Evolutionary conservation across 2,329 filamentous ascomycete genomes (phyloP).

Genomic region (Trichoderma simmonsii): DNA sequence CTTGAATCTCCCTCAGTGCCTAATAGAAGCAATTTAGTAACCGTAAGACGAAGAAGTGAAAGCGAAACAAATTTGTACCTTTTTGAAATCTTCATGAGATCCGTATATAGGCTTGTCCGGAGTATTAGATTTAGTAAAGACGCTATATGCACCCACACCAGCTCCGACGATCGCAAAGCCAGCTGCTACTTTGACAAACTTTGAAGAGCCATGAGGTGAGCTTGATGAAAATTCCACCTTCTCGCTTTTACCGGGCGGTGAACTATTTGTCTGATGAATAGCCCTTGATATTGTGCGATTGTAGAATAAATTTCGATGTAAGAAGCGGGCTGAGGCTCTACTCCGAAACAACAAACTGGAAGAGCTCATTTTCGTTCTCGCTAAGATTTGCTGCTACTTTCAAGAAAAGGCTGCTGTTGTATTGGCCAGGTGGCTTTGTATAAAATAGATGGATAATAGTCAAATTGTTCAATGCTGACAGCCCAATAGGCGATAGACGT

Average conservation of each 20-base stretch:
- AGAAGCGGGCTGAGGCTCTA: not conserved
- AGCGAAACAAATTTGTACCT: not conserved
- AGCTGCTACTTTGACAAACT: not conserved
- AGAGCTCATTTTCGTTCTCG: not conserved
- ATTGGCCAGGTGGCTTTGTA: not conserved
- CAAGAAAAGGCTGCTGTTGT: not conserved
- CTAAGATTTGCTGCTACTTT: not conserved
- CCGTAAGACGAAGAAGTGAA: not conserved
- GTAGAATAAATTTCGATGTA: not conserved
- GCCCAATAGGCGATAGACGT: not conserved
- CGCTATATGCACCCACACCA: not conserved
- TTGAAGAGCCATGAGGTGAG: not conserved
- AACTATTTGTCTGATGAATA: not conserved
- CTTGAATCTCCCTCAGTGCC: not conserved
- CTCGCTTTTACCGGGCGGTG: not conserved
- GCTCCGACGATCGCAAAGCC: not conserved
- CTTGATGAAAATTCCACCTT: not conserved
- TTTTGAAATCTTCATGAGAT: not conserved
- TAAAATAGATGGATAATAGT: not conserved
- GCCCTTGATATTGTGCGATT: not conserved
- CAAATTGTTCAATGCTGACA: not conserved
- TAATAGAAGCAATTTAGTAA: not conserved
- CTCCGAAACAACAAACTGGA: not conserved
- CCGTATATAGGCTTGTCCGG: not conserved
- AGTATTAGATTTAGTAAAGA: not conserved